Evolutionary conservation across 2,329 filamentous ascomycete species (phyloP).

Genomic region (Metarhizium rileyi): DNA sequence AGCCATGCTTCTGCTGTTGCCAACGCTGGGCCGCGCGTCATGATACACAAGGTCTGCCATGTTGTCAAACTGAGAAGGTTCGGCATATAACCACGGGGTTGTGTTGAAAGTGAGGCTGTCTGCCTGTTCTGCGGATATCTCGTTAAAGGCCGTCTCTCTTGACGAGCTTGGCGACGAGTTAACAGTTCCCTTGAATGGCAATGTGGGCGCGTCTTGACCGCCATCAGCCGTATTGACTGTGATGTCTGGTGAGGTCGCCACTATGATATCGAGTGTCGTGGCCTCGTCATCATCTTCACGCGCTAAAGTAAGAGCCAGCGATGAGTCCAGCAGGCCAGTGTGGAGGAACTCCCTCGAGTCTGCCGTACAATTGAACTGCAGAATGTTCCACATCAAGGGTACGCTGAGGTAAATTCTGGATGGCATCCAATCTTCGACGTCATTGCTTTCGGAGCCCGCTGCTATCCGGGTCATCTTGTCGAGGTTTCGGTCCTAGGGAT

Average conservation of each 20-base stretch:
- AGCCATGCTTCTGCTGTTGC: slow-evolving; percentile 17
- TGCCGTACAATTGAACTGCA: slow-evolving; percentile 35
- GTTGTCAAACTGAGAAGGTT: slow-evolving; percentile 28
- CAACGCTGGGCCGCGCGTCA: slow-evolving; percentile 17
- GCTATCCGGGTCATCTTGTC: slow-evolving; percentile 40
- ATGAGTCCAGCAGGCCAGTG: slow-evolving; percentile 31
- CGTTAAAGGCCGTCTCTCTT: slow-evolving; percentile 17
- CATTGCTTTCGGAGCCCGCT: slow-evolving; percentile 35
- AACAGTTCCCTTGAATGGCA: slow-evolving; percentile 23
- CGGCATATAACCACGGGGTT: slow-evolving; percentile 33
- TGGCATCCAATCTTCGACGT: slow-evolving; percentile 41
- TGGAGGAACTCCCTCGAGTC: slow-evolving; percentile 25
- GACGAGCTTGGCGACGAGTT: slow-evolving; percentile 15
- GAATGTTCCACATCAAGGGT: slow-evolving; percentile 42
- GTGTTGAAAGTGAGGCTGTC: slow-evolving; percentile 31
- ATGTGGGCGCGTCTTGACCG: slow-evolving; percentile 36
- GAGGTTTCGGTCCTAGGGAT: slow-evolving; percentile 33
- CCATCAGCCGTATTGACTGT: slow-evolving; percentile 41
- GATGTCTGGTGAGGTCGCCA: slow-evolving; percentile 41
- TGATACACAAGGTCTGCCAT: slow-evolving; percentile 26
- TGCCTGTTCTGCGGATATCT: slow-evolving; percentile 20
- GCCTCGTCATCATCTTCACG: slow-evolving; percentile 25
- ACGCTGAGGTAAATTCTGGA: slow-evolving; percentile 43
- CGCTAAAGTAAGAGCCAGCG: slow-evolving; percentile 23
- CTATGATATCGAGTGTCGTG: slow-evolving; percentile 37